Percentiles rank a stretch among this genome's conserved stretches.
Conservation (phyloP, 768 basidiomycete species). For the Rubroboletus satanas region DNA sequence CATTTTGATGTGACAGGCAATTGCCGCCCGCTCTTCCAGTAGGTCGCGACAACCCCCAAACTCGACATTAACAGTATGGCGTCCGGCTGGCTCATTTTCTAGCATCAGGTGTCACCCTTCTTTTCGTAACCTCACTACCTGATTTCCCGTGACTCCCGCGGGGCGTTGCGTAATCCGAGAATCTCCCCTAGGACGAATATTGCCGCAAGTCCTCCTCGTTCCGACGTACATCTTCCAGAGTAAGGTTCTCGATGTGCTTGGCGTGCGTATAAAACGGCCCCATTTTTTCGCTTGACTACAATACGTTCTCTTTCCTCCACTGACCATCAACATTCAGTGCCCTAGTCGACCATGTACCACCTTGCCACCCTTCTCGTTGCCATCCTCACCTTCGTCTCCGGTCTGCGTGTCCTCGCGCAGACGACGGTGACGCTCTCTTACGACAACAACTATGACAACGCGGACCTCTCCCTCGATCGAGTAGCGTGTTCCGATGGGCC, state of each 20-base stretch:
- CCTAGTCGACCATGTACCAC: constrained; percentile 25
- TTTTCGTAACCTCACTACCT: not conserved
- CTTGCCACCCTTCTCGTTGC: constrained; percentile 13
- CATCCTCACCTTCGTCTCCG: constrained; percentile 12
- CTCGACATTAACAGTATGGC: not conserved
- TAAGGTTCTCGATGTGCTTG: not conserved
- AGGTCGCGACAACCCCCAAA: not conserved
- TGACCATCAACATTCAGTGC: not conserved
- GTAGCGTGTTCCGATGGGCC: constrained; percentile 39
- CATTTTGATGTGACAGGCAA: not conserved
- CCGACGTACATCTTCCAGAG: not conserved
- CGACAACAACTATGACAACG: constrained; percentile 36
- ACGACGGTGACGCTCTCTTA: constrained; percentile 31
- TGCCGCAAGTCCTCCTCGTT: not conserved
- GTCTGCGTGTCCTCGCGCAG: constrained; percentile 22
- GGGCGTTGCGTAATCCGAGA: not conserved
- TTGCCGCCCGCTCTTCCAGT: not conserved
- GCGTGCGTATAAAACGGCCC: constrained; percentile 19
- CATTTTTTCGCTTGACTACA: not conserved
- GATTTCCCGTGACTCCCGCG: not conserved
- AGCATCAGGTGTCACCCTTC: not conserved
- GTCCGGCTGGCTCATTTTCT: too few species aligned
- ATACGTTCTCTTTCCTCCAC: not conserved
- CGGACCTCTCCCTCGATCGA: constrained; percentile 19
- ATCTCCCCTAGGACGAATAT: not conserved